A percentile compares a stretch with the other conserved stretches of the same genome.
Evolutionary conservation across 2,329 filamentous ascomycete genomes (phyloP).

Genomic region (Beauveria sp.): DNA sequence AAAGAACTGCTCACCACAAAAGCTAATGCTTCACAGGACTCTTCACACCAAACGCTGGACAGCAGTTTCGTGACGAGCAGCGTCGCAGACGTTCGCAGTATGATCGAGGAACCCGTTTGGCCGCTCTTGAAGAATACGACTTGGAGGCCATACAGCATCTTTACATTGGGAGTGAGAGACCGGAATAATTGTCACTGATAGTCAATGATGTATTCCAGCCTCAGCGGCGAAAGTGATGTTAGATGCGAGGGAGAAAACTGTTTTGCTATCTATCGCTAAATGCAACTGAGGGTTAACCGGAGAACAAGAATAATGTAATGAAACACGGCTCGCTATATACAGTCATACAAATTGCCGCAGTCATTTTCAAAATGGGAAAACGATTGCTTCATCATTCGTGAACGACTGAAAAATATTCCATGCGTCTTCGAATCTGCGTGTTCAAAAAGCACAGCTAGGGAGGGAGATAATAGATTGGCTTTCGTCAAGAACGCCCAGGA

Average conservation of each 20-base stretch:
- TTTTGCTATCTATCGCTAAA: slow-evolving; percentile 10
- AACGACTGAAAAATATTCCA: too few species aligned
- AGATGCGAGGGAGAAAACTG: background rate
- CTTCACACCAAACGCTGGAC: slow-evolving; percentile 71
- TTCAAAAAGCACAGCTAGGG: background rate
- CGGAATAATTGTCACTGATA: background rate
- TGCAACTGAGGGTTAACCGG: background rate
- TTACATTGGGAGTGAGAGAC: slow-evolving; percentile 20
- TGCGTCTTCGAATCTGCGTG: too few species aligned
- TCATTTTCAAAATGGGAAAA: background rate
- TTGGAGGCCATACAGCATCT: slow-evolving; percentile 38
- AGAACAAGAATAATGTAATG: background rate
- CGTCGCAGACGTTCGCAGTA: slow-evolving; percentile 70
- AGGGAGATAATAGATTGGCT: background rate
- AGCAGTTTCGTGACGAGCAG: slow-evolving; percentile 67
- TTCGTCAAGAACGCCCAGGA: background rate
- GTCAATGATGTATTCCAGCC: slow-evolving; percentile 8
- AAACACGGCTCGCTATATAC: slow-evolving; percentile 6
- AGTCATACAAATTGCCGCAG: background rate
- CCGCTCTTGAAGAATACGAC: slow-evolving; percentile 57
- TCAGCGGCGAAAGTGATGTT: background rate
- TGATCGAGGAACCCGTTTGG: slow-evolving; percentile 71
- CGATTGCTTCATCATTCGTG: background rate
- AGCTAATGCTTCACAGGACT: slow-evolving; percentile 44
- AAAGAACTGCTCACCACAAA: background rate